Base-by-base conservation (phyloP, 768 basidiomycete genomes). In the Rhodotorula graminis region DNA sequence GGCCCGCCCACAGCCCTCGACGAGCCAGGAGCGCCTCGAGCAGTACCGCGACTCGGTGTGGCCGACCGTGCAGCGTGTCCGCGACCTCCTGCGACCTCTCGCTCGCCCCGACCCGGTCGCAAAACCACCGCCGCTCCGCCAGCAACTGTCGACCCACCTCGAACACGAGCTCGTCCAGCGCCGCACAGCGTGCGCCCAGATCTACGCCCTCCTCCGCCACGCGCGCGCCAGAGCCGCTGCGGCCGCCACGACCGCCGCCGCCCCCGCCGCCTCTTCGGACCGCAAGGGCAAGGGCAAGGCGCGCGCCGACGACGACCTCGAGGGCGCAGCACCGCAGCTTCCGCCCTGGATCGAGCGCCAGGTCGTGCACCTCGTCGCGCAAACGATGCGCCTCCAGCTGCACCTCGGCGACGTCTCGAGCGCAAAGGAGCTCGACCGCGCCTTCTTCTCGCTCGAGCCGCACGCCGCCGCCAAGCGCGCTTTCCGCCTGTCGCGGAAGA, bases 331-430 rank as follows among this genome's bases (percentile, higher is more conserved):
- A 18, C 5, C 37, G 56, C 31, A 49, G 29, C 44, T 59, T 27
- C 33, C n/a, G 31, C 57, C 18, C 47, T 57, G n/a, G 5, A 29
- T 52, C n/a, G 27, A 50, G 47, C 63, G 33, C 21, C n/a, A 31
- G 16, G 67, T 67, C 44, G 70, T 58, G 7, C 46, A 46, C 25
- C 58, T 68, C 50, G 73, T 71, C 19, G 73, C 61, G 2, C 63
- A 75, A 42, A 71, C 73, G 64, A 75, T 75, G 64, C 53, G 73
- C 42, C 44, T 75, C 31, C 53, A 71, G 18, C 55, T 71, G 19
- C 29, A 37, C 10, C 47, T 71, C 23, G 60, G 67, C 2, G 52
- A 49, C 18, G 44, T 65, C 47, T 11, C 40, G 29, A 64, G 59
- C 29, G 73, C 73, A 16, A 58, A 33, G 37, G 60, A 75, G 46